Evolutionary conservation across 169 alveolate genomes (phyloP), one percentile per base, ranked within the genome.

Genomic region (Eimeria brunetti): DNA sequence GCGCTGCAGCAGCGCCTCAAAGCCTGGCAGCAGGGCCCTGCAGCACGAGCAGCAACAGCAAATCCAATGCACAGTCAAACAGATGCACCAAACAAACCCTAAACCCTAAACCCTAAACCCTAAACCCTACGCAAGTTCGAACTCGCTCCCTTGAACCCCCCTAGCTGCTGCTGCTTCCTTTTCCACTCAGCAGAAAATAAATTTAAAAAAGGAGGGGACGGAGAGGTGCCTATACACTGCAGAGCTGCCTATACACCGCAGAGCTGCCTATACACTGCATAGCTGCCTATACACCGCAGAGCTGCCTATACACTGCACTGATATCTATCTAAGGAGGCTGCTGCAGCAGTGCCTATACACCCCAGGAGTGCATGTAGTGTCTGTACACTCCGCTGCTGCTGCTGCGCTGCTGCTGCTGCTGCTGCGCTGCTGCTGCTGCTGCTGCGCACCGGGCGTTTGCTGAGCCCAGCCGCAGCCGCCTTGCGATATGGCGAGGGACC

Each of bases 1-100:
- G 24, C 84, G 84, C 84, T 8, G 84, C n/a, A 73, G 84, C n/a
- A 73, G 84, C 24, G 53, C 84, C 84, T 73, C 84, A 33, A 73
- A 73, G 24, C 56, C 84, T 38, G 84, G 84, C 14, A 73, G 84
- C 84, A 73, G 84, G 56, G 27, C 53, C 24, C 84, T 73, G 84
- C 84, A 56, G 64, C 64, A 56, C 9, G 18, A 18, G 64, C 64
- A 56, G 64, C 64, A 56, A 18, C 64, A 56, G 64, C 64, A 56
- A 18, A 9, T 12, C 24, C 64, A 18, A 9, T 56, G 64, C 64
- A 56, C 24, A 56, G 64, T 56, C 24, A 9, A 56, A 9, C 64
- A 56, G 64, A 12, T 12, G 64, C 9, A 12, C 64, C 64, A 18
- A 16, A 16, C 14, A 62, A 62, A 62, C 73, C 73, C 73, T 62